A percentile compares a stretch with the other conserved stretches of the same genome.
phyloP scores from a whole-genome alignment of 371 early-diverging fungal genomes.

The Vairimorpha necatrix region DNA sequence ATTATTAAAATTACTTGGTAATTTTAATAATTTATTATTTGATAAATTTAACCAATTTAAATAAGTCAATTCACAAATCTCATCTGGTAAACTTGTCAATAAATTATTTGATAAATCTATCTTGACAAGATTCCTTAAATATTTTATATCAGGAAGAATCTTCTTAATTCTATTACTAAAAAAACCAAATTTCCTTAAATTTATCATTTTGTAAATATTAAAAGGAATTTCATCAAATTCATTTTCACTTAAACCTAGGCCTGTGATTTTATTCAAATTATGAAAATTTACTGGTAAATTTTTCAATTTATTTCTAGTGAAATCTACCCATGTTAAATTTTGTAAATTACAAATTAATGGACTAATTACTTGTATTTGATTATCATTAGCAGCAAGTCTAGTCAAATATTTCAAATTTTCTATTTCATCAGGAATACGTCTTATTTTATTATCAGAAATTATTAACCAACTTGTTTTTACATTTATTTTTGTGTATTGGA shows the following conservation, averaged over 20 bases:
- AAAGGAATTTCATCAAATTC: slow-evolving; percentile 64
- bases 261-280: slow-evolving; percentile 65
- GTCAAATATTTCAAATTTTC: slow-evolving; percentile 51
- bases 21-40: slow-evolving; percentile 67
- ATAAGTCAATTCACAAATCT: slow-evolving; percentile 66
- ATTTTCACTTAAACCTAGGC: slow-evolving; percentile 67
- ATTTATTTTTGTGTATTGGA: slow-evolving; percentile 42
- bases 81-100: slow-evolving; percentile 66
- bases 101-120: slow-evolving; percentile 69
- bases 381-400: slow-evolving; percentile 65
- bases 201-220: slow-evolving; percentile 65
- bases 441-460: slow-evolving; percentile 62
- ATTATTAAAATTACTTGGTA: slow-evolving; percentile 67
- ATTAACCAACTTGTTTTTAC: slow-evolving; percentile 61
- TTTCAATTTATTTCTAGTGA: slow-evolving; percentile 63
- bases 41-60: slow-evolving; percentile 71
- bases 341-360: slow-evolving; percentile 48
- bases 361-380: slow-evolving; percentile 57
- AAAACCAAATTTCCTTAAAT: slow-evolving; percentile 68
- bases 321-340: slow-evolving; percentile 64
- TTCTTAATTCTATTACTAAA: slow-evolving; percentile 67
- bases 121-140: slow-evolving; percentile 65
- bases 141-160: slow-evolving; percentile 61
- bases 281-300: slow-evolving; percentile 65
- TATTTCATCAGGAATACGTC: slow-evolving; percentile 54